phyloP scores from a whole-genome alignment of 2,329 filamentous ascomycete genomes.

The Trematosphaeria pertusa region DNA sequence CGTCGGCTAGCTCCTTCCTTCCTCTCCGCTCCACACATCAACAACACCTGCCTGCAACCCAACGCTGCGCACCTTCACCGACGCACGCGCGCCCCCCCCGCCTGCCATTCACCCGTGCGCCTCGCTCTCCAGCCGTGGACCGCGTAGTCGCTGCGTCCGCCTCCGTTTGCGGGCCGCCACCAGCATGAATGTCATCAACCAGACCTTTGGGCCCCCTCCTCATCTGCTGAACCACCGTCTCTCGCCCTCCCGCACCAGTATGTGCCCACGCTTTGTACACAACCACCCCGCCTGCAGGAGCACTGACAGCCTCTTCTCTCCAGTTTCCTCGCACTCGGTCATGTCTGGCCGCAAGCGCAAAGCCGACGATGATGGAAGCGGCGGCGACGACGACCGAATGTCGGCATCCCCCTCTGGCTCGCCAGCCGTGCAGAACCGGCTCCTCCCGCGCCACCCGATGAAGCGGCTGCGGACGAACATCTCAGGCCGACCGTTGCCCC shows the following conservation, averaged over 20 bases:
- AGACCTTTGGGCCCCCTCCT: constrained; percentile 66
- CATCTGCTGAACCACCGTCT: constrained; percentile 66
- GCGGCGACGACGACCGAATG: constrained; percentile 80
- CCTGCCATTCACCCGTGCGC: neutral
- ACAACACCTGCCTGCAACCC: constrained; percentile 4
- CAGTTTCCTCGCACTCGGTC: constrained; percentile 48
- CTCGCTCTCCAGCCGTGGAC: neutral
- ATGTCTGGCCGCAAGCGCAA: constrained; percentile 78
- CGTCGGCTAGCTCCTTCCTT: constrained; percentile 9
- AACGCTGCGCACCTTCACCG: constrained; percentile 1
- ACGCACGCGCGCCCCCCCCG: neutral
- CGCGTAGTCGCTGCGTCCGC: constrained; percentile 19
- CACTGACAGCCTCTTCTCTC: constrained; percentile 15
- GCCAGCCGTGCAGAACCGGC: constrained; percentile 73
- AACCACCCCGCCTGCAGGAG: constrained; percentile 7
- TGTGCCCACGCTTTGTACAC: constrained; percentile 33
- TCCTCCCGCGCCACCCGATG: constrained; percentile 63
- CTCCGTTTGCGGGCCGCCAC: constrained; percentile 31
- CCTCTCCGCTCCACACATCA: constrained; percentile 3
- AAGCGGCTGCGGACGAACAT: constrained; percentile 74
- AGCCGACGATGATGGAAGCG: constrained; percentile 71
- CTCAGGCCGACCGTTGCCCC: constrained; percentile 68
- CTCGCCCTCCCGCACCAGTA: constrained; percentile 67
- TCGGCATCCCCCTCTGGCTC: constrained; percentile 85
- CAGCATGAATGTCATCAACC: constrained; percentile 67